Base-by-base conservation (phyloP, 306 rosid genomes). In the Prosopis cineraria region DNA sequence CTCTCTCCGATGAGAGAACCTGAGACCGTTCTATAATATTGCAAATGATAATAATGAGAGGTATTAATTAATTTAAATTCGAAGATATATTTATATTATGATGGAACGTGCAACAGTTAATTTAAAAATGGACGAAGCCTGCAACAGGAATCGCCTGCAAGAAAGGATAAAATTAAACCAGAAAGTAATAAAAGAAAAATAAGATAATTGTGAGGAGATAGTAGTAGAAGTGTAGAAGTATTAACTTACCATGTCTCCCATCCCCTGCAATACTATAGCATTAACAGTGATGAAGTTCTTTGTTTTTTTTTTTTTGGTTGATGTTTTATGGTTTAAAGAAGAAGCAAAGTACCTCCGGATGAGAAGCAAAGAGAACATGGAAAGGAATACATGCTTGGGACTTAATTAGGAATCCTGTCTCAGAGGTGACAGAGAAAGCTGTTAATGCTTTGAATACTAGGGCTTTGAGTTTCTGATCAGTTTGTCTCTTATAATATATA, bases 71-170 rank as follows among this genome's bases (percentile, higher is more conserved):
- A 62, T 16, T 17, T 63, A 63, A 62, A 31, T 17, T 63, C 7
- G n/a, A 47, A 37, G 44, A 40, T 2, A 16, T 6, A 22, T 30
- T 31, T 30, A 6, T 5, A 30, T 6, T 12, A 55, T 55, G 3
- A 55, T 22, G 33, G 27, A 25, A 58, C 63, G 36, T 27, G 27
- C 65, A 58, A 58, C 19, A 27, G 27, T 24, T 36, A 53, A 79
- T 73, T 13, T 36, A 53, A 79, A 78, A 86, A 56, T 43, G 53
- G 88, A 72, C 39, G 74, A 79, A 84, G 82, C 79, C 85, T 79
- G 71, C 88, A 83, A 92, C 93, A 90, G 80, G 91, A 94, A 94
- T 94, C 90, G 85, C 91, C 90, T 90, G 97, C 81, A 74, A 82
- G 78, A 86, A 82, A 74, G 75, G 78, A 39, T 39, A 8, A 8